Conservation (phyloP, 345 rosid genomes). For the Gossypium sturtianum region DNA sequence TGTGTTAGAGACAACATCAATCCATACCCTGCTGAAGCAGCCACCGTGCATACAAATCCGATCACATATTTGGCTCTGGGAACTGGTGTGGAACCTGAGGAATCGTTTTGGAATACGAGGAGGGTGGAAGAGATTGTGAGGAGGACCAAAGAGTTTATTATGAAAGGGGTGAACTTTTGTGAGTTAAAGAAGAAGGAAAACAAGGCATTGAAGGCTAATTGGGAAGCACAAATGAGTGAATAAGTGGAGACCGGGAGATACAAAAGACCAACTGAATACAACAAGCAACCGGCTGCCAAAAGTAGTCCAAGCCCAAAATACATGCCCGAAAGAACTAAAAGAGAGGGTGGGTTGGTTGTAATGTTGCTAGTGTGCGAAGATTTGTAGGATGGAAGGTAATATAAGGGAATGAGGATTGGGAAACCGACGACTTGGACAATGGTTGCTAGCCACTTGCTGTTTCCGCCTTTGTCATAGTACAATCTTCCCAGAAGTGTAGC, state of each 20-base stretch:
- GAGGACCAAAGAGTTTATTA: constrained; percentile 33
- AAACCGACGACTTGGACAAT: constrained; percentile 43
- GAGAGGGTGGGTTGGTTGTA: background rate
- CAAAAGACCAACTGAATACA: constrained; percentile 37
- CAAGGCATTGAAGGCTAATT: constrained; percentile 40
- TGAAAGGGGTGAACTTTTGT: constrained; percentile 37
- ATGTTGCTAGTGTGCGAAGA: background rate
- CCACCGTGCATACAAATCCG: constrained; percentile 35
- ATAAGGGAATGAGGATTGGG: constrained; percentile 44
- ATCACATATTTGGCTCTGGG: constrained; percentile 19
- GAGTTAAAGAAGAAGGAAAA: constrained; percentile 41
- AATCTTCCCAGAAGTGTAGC: constrained; percentile 40
- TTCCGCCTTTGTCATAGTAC: constrained; percentile 45
- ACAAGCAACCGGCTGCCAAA: constrained; percentile 18
- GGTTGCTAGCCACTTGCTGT: constrained; percentile 45
- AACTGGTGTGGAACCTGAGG: constrained; percentile 1
- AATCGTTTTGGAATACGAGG: constrained; percentile 26
- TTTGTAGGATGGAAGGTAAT: constrained; percentile 21
- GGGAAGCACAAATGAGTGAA: constrained; percentile 36
- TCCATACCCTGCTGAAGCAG: constrained; percentile 22
- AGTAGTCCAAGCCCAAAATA: constrained; percentile 26
- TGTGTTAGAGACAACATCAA: constrained; percentile 14
- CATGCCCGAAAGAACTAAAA: background rate
- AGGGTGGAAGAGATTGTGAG: constrained; percentile 40
- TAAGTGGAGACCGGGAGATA: constrained; percentile 46